Conservation (phyloP, 192 early-diverging fungal species). For the Fimicolochytrium jonesii region DNA sequence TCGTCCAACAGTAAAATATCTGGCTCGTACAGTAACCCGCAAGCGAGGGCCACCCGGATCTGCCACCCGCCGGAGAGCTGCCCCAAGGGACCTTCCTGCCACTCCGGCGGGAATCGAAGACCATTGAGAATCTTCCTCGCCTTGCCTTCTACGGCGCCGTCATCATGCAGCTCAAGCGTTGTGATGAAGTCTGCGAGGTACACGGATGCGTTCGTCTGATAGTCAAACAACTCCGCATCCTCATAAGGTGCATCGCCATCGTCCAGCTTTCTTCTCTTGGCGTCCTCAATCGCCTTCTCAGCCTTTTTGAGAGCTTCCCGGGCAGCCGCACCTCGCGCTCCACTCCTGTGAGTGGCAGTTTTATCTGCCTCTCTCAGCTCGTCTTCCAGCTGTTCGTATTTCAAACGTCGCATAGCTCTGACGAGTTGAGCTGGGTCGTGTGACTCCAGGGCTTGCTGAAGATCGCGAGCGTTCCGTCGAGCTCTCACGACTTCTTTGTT, state of each 20-base stretch:
- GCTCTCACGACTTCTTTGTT: constrained; percentile 14
- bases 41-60: constrained; percentile 81
- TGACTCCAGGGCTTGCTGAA: constrained; percentile 29
- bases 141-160: constrained; percentile 45
- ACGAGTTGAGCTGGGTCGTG: constrained; percentile 6
- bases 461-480: neutral
- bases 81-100: constrained; percentile 46
- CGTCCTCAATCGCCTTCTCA: constrained; percentile 24
- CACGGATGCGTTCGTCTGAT: neutral
- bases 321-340: constrained; percentile 44
- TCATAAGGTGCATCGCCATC: constrained; percentile 59
- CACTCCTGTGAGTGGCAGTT: constrained; percentile 25
- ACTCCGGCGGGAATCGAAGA: constrained; percentile 65
- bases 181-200: constrained; percentile 10
- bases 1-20: constrained; percentile 89
- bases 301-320: constrained; percentile 20
- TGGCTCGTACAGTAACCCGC: constrained; percentile 77
- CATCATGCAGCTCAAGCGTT: constrained; percentile 9
- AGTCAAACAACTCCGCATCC: constrained; percentile 6
- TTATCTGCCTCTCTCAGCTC: constrained; percentile 12
- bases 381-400: constrained; percentile 1
- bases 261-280: constrained; percentile 28
- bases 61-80: constrained; percentile 83
- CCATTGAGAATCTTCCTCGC: constrained; percentile 69
- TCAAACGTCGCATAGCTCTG: constrained; percentile 14